Percentiles rank a stretch among this genome's conserved stretches.
These are phyloP conservation scores for Pinus albicaulis DNA, from an alignment of 75 land plant genomes.

Conservation along the genomic window DNA sequence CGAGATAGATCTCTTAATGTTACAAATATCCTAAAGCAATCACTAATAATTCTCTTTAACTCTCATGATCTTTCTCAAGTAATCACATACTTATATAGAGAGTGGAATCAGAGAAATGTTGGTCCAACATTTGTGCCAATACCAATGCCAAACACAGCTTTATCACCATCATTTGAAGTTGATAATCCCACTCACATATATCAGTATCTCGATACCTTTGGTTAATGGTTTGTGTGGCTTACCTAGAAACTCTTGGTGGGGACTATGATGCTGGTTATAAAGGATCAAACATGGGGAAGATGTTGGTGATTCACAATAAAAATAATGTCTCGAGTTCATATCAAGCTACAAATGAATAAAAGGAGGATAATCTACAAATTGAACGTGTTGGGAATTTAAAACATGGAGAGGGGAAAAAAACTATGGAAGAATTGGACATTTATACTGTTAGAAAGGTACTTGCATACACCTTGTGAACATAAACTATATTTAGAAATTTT, in stretches of 20 bases:
- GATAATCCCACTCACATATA: conserved; percentile 84
- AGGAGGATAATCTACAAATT: conserved; percentile 81
- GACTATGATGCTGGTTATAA: conserved; percentile 97
- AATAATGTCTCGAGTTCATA: conserved; percentile 68
- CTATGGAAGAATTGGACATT: conserved; percentile 74
- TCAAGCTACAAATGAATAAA: conserved; percentile 89
- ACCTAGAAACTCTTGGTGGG: conserved; percentile 96
- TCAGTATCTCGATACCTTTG: conserved; percentile 52
- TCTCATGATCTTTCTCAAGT: conserved; percentile 70
- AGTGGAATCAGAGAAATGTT: background rate
- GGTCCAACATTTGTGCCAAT: conserved; percentile 66
- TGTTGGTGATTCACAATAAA: conserved; percentile 44
- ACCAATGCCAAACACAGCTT: conserved; percentile 82
- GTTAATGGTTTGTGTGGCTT: conserved; percentile 76
- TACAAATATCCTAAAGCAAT: conserved; percentile 77
- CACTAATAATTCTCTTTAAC: conserved; percentile 76
- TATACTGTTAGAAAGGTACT: conserved; percentile 88
- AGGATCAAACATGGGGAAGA: conserved; percentile 80
- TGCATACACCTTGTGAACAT: too few species aligned
- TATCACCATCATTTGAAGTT: conserved; percentile 90
- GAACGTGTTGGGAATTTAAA: conserved; percentile 81
- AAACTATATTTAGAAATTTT: too few species aligned
- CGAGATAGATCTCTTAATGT: conserved; percentile 95
- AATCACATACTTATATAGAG: background rate
- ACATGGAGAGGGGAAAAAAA: conserved; percentile 80